These are phyloP conservation scores for Rhizoctonia solani DNA, from an alignment of 1,284 basidiomycete species.

Conservation along the genomic window DNA sequence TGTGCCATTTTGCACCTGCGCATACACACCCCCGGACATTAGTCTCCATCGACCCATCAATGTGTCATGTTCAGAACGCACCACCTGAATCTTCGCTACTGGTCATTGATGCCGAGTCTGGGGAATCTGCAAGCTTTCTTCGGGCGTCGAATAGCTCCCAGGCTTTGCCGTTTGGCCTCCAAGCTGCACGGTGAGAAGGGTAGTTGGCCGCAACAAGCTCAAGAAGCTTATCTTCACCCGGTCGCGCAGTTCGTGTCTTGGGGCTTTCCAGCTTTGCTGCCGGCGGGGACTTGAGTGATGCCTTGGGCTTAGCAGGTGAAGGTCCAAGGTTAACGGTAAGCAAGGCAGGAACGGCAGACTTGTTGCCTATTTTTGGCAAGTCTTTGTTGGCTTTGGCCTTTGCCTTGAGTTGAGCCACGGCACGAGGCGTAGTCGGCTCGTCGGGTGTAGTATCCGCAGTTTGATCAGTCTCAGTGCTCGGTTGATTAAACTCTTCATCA, in stretches of 20 bases:
- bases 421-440: slow-evolving; percentile 12
- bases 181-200: slow-evolving; percentile 35
- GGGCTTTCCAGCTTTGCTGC: neutral
- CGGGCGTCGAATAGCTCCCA: slow-evolving; percentile 35
- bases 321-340: slow-evolving; percentile 22
- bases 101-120: slow-evolving; percentile 18
- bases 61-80: neutral
- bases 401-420: slow-evolving; percentile 21
- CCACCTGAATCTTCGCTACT: slow-evolving; percentile 22
- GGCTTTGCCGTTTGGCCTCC: slow-evolving; percentile 31
- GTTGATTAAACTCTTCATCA: slow-evolving; percentile 15
- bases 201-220: slow-evolving; percentile 34
- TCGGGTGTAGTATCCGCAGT: neutral
- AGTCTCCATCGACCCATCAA: neutral
- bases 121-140: slow-evolving; percentile 13
- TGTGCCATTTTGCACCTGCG: slow-evolving; percentile 31
- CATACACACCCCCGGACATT: neutral
- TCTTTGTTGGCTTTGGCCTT: slow-evolving; percentile 27
- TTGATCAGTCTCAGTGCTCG: slow-evolving; percentile 7
- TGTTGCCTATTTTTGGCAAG: slow-evolving; percentile 5
- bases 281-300: neutral
- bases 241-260: slow-evolving; percentile 14
- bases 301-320: slow-evolving; percentile 2
- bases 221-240: slow-evolving; percentile 29
- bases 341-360: slow-evolving; percentile 4